Evolutionary conservation across 306 rosid genomes (phyloP).

Genomic region (Fagus sylvatica): DNA sequence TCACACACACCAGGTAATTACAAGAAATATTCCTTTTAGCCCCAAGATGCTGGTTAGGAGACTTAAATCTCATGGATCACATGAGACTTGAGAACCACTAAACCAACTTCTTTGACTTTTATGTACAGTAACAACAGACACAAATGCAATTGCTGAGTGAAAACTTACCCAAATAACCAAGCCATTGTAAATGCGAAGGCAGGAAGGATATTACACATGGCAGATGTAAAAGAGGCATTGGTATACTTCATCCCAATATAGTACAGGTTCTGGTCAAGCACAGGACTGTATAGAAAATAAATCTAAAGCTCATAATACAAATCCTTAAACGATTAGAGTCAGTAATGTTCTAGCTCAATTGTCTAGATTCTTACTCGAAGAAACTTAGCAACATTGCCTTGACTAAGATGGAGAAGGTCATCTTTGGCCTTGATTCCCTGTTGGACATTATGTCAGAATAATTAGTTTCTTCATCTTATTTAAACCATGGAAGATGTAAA

Average conservation of each 20-base stretch:
- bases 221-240: slow-evolving; percentile 50
- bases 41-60: too few relatives aligned
- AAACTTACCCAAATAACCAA: slow-evolving; percentile 36
- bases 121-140: too few relatives aligned
- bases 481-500: background rate
- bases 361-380: slow-evolving; percentile 33
- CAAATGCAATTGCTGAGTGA: background rate
- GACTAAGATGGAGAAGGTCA: slow-evolving; percentile 38
- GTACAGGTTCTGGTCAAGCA: slow-evolving; percentile 56
- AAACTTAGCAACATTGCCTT: slow-evolving; percentile 42
- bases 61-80: too few relatives aligned
- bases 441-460: background rate
- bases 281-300: slow-evolving; percentile 38
- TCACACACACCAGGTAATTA: too few relatives aligned
- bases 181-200: slow-evolving; percentile 58
- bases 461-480: background rate
- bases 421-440: slow-evolving; percentile 53
- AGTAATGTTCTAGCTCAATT: background rate
- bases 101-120: too few relatives aligned
- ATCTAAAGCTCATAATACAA: background rate
- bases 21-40: too few relatives aligned
- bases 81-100: too few relatives aligned
- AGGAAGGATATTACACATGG: slow-evolving; percentile 58
- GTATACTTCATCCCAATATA: slow-evolving; percentile 51
- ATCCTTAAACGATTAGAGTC: background rate